Base-by-base conservation (phyloP, 768 basidiomycete genomes). In the Neoboletus subvelutipes region DNA sequence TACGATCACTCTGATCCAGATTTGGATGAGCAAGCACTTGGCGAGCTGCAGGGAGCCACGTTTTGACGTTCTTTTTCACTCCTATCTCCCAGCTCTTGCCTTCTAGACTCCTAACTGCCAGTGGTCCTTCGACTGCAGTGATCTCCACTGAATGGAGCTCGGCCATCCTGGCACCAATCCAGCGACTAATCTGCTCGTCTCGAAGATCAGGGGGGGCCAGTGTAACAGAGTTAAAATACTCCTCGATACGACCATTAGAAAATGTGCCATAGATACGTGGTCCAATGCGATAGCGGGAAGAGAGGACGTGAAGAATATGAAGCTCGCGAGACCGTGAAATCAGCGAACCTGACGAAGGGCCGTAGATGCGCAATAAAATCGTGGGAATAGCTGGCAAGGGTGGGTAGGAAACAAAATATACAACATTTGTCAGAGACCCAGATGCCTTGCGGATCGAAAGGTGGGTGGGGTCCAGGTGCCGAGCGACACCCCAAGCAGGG, bases 231-330 rank as follows among this genome's bases (percentile, higher is more conserved):
- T 94, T 84, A 70, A 98, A 98, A 73, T 92, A 97, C 72, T 99
- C 89, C 75, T 98, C 97, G 45, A 98, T 77, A 24, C 97, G 87
- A 36, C 97, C 97, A 71, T 98, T 99, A 62, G 84, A 82, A 73
- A 98, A 98, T 2, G 95, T 98, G 45, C 97, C 97, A 68, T 91
- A 93, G 26, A 99, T 84, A 61, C 85, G 83, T 28, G 97, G 94
- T 13, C 94, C 96, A 49, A 99, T 90, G 62, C 81, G 82, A 74
- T 94, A 98, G 57, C 78, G 79, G 11, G 92, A 90, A 26, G 94
- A 96, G 46, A 99, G 87, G 45, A 90, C 77, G 73, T 98, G 92
- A 48, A 99, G 84, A 29, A 86, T 90, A 63, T 87, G 86, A 33
- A 98, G 83, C 71, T 98, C 97, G 57, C 81, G 83, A 11, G 85